Evolutionary conservation across 2,329 filamentous ascomycete species (phyloP).

Genomic region (Metarhizium rileyi): DNA sequence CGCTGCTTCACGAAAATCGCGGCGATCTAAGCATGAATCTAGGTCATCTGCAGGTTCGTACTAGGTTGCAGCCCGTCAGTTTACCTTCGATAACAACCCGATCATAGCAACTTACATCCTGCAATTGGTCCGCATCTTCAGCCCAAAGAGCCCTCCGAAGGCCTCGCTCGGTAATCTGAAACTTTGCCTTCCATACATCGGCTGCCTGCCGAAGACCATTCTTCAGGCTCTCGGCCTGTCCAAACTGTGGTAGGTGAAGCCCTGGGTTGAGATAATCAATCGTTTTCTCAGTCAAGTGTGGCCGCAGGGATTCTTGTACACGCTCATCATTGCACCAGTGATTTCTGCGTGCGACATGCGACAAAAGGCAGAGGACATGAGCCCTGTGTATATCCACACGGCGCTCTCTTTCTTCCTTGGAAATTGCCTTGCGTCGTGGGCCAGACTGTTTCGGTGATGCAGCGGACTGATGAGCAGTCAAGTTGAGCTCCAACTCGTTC

Average conservation of each 20-base stretch:
- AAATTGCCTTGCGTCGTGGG: conserved; percentile 42
- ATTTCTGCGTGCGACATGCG: conserved; percentile 70
- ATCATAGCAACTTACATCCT: conserved; percentile 35
- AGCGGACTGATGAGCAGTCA: conserved; percentile 35
- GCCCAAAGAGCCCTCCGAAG: conserved; percentile 66
- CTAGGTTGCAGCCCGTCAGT: conserved; percentile 23
- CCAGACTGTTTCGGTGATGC: conserved; percentile 19
- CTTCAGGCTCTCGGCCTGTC: conserved; percentile 65
- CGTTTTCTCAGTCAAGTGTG: conserved; percentile 56
- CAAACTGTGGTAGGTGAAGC: conserved; percentile 60
- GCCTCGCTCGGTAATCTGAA: conserved; percentile 61
- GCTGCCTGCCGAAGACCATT: conserved; percentile 65
- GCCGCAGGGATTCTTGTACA: conserved; percentile 56
- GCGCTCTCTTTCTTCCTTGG: conserved; percentile 40
- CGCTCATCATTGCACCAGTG: conserved; percentile 74
- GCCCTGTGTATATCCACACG: conserved; percentile 76
- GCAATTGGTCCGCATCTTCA: conserved; percentile 51
- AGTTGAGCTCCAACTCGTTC: conserved; percentile 39
- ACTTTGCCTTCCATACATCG: conserved; percentile 59
- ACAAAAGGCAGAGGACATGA: conserved; percentile 74
- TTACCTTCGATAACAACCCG: neutral
- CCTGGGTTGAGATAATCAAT: conserved; percentile 60
- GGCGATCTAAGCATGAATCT: conserved; percentile 58
- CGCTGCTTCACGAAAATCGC: conserved; percentile 66
- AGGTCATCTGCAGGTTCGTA: conserved; percentile 50